Conservation (phyloP, 2,329 filamentous ascomycete genomes). For the Hortaea sp. region DNA sequence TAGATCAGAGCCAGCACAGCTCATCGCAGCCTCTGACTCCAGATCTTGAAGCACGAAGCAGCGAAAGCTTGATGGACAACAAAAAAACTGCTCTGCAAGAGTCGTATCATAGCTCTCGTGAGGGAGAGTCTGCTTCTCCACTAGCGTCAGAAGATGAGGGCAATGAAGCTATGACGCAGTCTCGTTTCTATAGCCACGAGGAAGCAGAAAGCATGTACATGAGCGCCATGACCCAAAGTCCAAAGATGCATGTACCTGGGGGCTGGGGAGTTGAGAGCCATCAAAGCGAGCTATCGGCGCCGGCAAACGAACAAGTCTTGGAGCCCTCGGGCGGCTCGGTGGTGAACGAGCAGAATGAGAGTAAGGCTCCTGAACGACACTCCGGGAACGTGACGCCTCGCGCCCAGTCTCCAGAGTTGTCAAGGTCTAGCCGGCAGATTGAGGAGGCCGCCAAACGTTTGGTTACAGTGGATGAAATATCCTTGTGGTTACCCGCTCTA, state of each 20-base stretch:
- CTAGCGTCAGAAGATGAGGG: background rate
- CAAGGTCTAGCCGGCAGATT: background rate
- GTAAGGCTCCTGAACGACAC: background rate
- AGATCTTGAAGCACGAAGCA: slow-evolving; percentile 1
- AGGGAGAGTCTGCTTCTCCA: background rate
- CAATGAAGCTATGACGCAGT: slow-evolving; percentile 34
- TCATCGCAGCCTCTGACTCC: slow-evolving; percentile 13
- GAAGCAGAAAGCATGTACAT: slow-evolving; percentile 83
- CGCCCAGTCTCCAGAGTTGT: slow-evolving; percentile 10
- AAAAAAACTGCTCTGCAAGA: slow-evolving; percentile 12
- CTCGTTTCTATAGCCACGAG: slow-evolving; percentile 65
- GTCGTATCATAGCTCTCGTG: background rate
- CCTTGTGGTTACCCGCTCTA: slow-evolving; percentile 25
- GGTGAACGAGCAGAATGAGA: background rate
- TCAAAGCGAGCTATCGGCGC: slow-evolving; percentile 12
- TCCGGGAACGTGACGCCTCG: slow-evolving; percentile 20
- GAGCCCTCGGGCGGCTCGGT: too few species aligned
- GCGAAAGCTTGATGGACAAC: slow-evolving; percentile 12
- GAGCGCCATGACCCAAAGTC: slow-evolving; percentile 47
- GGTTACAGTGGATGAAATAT: slow-evolving; percentile 26
- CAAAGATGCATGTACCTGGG: slow-evolving; percentile 28
- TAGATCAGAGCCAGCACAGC: slow-evolving; percentile 12
- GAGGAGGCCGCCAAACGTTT: slow-evolving; percentile 4
- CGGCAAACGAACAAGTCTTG: background rate
- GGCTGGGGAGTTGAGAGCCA: slow-evolving; percentile 30